Conservation (phyloP, 768 basidiomycete species). For the Leccinum boreale region DNA sequence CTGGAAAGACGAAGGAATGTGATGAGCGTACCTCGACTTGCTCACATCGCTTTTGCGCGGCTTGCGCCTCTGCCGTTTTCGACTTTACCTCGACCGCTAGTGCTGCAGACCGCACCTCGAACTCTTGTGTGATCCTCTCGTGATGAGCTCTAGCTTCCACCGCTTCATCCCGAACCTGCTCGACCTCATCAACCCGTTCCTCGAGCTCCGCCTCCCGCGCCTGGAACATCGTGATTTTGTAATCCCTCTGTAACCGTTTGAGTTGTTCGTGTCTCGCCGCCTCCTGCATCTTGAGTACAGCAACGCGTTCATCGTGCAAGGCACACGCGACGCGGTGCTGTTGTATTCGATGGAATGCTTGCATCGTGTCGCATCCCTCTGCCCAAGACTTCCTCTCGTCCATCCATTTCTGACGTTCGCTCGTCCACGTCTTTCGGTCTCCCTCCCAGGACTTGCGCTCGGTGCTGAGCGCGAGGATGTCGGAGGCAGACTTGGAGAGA, state of each 20-base stretch:
- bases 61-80: constrained; percentile 37
- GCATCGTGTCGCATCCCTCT: constrained; percentile 58
- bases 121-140: constrained; percentile 28
- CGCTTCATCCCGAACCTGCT: constrained; percentile 41
- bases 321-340: constrained; percentile 54
- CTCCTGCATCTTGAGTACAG: constrained; percentile 54
- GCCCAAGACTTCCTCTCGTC: constrained; percentile 57
- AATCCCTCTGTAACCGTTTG: constrained; percentile 60
- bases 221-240: constrained; percentile 65
- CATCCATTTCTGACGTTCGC: constrained; percentile 40
- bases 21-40: constrained; percentile 41
- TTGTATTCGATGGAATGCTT: constrained; percentile 62
- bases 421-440: constrained; percentile 24
- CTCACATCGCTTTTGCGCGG: constrained; percentile 42
- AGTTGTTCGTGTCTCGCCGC: constrained; percentile 54
- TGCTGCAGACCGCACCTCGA: constrained; percentile 30
- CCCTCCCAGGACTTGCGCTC: constrained; percentile 35
- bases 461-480: constrained; percentile 35
- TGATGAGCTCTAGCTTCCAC: constrained; percentile 14
- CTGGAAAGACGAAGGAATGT: not conserved
- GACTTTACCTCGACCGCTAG: constrained; percentile 39
- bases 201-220: constrained; percentile 60
- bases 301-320: constrained; percentile 50
- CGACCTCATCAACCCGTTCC: constrained; percentile 46
- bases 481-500: constrained; percentile 33